Base-by-base conservation (phyloP, 2,329 filamentous ascomycete species). In the Fusarium gaditjirri region DNA sequence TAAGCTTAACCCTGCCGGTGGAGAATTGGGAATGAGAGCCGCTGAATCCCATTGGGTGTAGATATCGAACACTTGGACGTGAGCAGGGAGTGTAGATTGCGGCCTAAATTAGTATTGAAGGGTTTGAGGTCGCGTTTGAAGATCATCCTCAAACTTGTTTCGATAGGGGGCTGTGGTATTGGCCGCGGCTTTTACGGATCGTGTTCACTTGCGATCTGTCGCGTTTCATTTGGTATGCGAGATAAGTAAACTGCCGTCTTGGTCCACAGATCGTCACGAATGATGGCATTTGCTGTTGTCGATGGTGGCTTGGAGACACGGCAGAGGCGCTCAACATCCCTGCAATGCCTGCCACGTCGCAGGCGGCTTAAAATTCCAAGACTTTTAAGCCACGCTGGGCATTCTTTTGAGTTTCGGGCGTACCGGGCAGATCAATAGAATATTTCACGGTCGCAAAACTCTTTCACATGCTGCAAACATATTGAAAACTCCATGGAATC, bases 121-220 rank as follows among this genome's bases (percentile, higher is more conserved):
- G 21, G 39, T 29, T 42, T 42, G 49, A 52, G 39, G 23, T 41
- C 31, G 36, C 21, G 44, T 52, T 33, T 55, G 65, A 68, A 63
- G 65, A 68, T 68, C 64, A 11, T 63, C 23, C 57, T 68, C 47
- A 57, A 64, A 68, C 64, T 44, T 46, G 57, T 64, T 56, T 68
- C 25, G 57, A 46, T 46, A 47, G 53, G 53, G 53, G 64, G 49
- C 57, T 36, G 35, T 57, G 58, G 25, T 23, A 44, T 42, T 53
- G 44, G 41, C n/a, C 13, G 39, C 27, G 55, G 38, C 43, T 19
- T 39, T 38, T 50, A 13, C 43, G 27, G 39, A 49, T 65, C 42
- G 23, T 27, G 50, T 23, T 38, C 13, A 36, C 42, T 17, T 58
- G 54, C 62, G 36, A 64, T 68, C 36, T 56, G 58, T 41, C 53